Conservation (phyloP, 768 basidiomycete genomes). For the Pleurotus ostreatus region DNA sequence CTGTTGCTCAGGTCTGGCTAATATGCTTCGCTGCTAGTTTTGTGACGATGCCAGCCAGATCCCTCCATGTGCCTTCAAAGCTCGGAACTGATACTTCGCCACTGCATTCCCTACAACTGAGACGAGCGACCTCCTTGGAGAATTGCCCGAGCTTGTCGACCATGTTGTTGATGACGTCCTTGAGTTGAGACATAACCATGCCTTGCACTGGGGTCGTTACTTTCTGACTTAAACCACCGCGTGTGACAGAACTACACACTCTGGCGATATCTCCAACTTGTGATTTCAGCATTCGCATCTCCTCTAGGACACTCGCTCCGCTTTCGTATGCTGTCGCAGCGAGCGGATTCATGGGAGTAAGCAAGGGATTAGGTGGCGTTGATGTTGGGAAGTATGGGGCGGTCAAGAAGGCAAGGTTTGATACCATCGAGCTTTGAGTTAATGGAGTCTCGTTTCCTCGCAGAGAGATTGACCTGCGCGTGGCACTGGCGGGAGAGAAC, state of each 20-base stretch:
- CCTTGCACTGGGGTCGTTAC: no score
- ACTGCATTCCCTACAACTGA: slow-evolving; percentile 67
- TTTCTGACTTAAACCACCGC: slow-evolving; percentile 63
- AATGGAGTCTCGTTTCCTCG: slow-evolving; percentile 22
- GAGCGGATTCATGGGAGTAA: slow-evolving; percentile 41
- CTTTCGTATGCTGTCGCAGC: slow-evolving; percentile 42
- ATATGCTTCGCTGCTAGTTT: slow-evolving; percentile 76
- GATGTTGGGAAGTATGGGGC: slow-evolving; percentile 11
- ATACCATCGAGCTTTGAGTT: slow-evolving; percentile 31
- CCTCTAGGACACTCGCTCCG: slow-evolving; percentile 63
- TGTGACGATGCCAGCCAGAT: slow-evolving; percentile 78
- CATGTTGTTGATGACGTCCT: no score
- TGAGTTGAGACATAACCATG: no score
- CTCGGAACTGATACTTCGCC: slow-evolving; percentile 82
- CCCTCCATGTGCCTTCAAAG: slow-evolving; percentile 86
- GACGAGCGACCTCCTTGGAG: no score
- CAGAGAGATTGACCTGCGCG: slow-evolving; percentile 33
- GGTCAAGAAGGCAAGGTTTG: slow-evolving; percentile 13
- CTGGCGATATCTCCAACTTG: slow-evolving; percentile 64
- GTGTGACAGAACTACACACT: slow-evolving; percentile 68
- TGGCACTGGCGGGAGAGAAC: slow-evolving; percentile 1
- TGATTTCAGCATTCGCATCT: slow-evolving; percentile 65
- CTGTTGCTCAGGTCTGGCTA: slow-evolving; percentile 83
- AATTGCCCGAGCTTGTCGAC: no score
- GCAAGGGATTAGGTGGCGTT: slow-evolving; percentile 14